A percentile compares a stretch with the other conserved stretches of the same genome.
These are phyloP conservation scores for Aspergillus latus DNA, from an alignment of 2,329 filamentous ascomycete species.

Conservation along the genomic window DNA sequence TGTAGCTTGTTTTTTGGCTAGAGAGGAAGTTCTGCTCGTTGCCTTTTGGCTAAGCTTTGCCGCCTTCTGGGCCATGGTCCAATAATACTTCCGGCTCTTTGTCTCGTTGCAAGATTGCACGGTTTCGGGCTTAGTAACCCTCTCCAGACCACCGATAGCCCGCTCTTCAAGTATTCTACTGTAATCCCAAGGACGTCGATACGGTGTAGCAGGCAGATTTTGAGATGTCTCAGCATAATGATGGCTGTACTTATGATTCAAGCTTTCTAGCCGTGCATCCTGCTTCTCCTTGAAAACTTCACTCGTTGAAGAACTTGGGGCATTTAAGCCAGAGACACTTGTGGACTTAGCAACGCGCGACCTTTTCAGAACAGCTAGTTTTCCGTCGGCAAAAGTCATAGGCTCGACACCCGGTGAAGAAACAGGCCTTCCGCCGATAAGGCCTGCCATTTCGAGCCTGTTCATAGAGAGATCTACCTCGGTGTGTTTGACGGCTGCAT, in stretches of 20 bases:
- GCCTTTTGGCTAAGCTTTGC: constrained; percentile 18
- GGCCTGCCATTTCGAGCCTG: too few species aligned
- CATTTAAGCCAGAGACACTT: not conserved
- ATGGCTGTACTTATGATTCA: constrained; percentile 8
- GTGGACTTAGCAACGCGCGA: constrained; percentile 2
- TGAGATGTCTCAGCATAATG: not conserved
- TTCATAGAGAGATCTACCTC: not conserved
- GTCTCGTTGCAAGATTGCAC: constrained; percentile 22
- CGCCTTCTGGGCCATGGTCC: constrained; percentile 34
- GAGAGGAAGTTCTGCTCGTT: constrained; percentile 18
- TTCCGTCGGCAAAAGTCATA: not conserved
- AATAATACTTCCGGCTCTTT: constrained; percentile 26
- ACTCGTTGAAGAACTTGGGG: not conserved
- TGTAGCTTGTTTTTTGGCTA: constrained; percentile 28
- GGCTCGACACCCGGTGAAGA: not conserved
- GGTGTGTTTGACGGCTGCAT: constrained; percentile 2
- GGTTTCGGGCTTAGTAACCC: constrained; percentile 9
- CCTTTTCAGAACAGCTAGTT: constrained; percentile 11
- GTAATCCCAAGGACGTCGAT: not conserved
- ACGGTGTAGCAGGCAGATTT: not conserved
- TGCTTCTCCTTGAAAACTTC: not conserved
- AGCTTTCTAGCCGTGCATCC: constrained; percentile 2
- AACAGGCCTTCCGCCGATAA: too few species aligned
- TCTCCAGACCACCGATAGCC: constrained; percentile 18
- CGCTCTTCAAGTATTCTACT: constrained; percentile 8